Evolutionary conservation across 345 rosid genomes (phyloP).

Genomic region (Salix suchowensis): DNA sequence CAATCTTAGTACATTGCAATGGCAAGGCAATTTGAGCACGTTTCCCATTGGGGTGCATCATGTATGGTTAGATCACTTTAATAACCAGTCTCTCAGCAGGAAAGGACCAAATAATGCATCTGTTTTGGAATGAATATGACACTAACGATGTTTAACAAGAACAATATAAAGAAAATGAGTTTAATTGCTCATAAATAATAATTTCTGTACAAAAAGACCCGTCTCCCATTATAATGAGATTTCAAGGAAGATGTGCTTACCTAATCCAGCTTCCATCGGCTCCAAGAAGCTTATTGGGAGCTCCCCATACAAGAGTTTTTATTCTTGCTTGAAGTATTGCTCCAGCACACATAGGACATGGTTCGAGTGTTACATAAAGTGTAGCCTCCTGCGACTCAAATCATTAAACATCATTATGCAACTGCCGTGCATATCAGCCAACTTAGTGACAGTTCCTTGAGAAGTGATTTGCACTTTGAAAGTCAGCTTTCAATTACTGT

Average conservation of each 20-base stretch:
- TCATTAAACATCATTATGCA: neutral
- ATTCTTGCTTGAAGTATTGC: conserved; percentile 96
- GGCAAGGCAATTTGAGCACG: neutral
- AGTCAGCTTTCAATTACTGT: neutral
- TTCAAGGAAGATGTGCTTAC: conserved; percentile 27
- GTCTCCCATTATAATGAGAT: neutral
- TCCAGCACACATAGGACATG: conserved; percentile 98
- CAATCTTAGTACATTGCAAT: neutral
- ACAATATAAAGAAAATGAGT: neutral
- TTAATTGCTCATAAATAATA: neutral
- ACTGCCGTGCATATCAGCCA: neutral
- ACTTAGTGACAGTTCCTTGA: neutral
- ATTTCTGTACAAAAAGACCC: neutral
- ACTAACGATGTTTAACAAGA: neutral
- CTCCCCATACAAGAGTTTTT: conserved; percentile 90
- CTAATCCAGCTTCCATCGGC: conserved; percentile 98
- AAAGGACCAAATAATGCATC: neutral
- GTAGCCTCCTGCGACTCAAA: conserved; percentile 55
- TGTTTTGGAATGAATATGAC: neutral
- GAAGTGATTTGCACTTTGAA: conserved; percentile 1
- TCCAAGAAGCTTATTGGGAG: conserved; percentile 97
- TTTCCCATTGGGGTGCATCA: neutral
- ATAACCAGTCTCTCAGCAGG: neutral
- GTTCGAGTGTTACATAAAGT: conserved; percentile 91
- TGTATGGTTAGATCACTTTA: neutral